These are phyloP conservation scores for Phytophthora macrochlamydospora DNA, from an alignment of 352 stramenopile genomes.

Conservation along the genomic window DNA sequence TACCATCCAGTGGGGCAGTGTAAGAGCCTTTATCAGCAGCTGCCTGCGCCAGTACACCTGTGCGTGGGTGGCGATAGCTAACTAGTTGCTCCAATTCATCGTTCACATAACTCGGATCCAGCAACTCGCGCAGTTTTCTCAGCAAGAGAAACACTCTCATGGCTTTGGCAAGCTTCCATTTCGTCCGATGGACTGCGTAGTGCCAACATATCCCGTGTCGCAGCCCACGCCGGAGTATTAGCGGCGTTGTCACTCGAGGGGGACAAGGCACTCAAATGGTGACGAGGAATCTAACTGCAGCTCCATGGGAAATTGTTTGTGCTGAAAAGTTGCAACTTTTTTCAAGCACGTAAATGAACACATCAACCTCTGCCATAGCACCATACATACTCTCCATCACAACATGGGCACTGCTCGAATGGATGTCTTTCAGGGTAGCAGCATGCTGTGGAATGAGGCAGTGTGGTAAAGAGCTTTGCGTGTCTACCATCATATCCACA, in stretches of 20 bases:
- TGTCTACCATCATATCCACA: constrained; percentile 62
- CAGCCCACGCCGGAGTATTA: constrained; percentile 24
- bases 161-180: constrained; percentile 67
- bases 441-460: constrained; percentile 28
- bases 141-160: constrained; percentile 75
- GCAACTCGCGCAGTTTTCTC: constrained; percentile 52
- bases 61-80: constrained; percentile 64
- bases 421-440: constrained; percentile 50
- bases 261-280: constrained; percentile 72
- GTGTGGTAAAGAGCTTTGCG: constrained; percentile 17
- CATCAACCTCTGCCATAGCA: constrained; percentile 74
- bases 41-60: constrained; percentile 43
- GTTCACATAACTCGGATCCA: constrained; percentile 48
- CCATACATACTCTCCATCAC: constrained; percentile 88
- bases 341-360: constrained; percentile 85
- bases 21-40: constrained; percentile 24
- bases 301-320: constrained; percentile 48
- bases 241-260: constrained; percentile 26
- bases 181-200: constrained; percentile 64
- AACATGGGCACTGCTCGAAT: constrained; percentile 69
- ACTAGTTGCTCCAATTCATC: constrained; percentile 65
- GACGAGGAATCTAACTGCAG: constrained; percentile 68
- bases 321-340: constrained; percentile 60
- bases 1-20: constrained; percentile 53
- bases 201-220: constrained; percentile 37